Evolutionary conservation across 768 basidiomycete species (phyloP), one percentile per base, ranked within the genome.

Genomic region (Kwoniella heveanensis): DNA sequence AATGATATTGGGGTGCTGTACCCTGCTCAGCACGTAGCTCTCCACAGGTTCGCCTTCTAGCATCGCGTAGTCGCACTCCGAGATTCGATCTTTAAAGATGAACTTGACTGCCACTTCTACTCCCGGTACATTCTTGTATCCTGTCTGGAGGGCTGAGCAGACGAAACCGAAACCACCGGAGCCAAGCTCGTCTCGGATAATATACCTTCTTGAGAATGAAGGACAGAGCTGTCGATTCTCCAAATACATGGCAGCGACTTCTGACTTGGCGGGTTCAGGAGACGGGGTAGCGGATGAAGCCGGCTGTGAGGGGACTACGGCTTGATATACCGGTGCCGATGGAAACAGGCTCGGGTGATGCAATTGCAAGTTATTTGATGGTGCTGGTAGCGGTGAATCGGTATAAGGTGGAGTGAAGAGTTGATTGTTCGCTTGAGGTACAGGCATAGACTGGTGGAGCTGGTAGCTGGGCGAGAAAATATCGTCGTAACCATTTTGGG

Each of bases 121-220:
- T 0, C 83, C 83, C 50, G 85, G 83, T 29, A 67, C 70, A 54
- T 68, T 66, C n/a, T 63, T 67, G 25, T 51, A 44, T 8, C 66
- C 66, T 15, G 85, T 86, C 74, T 90, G 86, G 36, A 83, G 81
- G 10, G 91, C 92, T 2, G 89, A 89, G 85, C 95, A 90, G 26
- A 97, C 94, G 77, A 97, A 96, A 1, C 93, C 93, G 76, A 93
- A 97, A 19, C 93, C 93, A 48, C 94, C 94, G 10, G 88, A 87
- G 46, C 94, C 94, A 25, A 97, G 79, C 49, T 81, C 81, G 24
- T 80, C 79, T 17, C 66, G 60, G 44, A 82, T 66, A 7, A 62
- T 53, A 67, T 80, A 82, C 25, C 72, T 60, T 26, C 66, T 51
- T 1, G 57, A 59, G 65, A 82, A 81, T 21, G 68, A 62, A 0